Conservation (phyloP, 2,329 filamentous ascomycete genomes). For the Xylariaceae sp. region DNA sequence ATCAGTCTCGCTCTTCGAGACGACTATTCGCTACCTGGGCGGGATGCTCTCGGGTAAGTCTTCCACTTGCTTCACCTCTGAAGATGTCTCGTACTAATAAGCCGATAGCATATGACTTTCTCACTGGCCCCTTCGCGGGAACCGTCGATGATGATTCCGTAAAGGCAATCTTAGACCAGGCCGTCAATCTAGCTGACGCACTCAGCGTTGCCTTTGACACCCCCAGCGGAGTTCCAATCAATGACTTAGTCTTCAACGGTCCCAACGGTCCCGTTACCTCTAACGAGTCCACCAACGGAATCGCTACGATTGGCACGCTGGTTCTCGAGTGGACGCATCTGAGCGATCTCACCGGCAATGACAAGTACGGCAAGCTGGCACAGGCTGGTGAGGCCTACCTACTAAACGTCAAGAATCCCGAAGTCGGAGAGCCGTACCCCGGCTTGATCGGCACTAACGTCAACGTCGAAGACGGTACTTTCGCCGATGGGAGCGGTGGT, state of each 20-base stretch:
- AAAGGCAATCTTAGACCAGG: slow-evolving; percentile 68
- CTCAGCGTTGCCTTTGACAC: slow-evolving; percentile 82
- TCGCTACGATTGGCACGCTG: slow-evolving; percentile 79
- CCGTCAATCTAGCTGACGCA: slow-evolving; percentile 70
- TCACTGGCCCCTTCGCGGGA: slow-evolving; percentile 67
- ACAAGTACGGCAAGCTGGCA: slow-evolving; percentile 68
- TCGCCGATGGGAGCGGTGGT: slow-evolving; percentile 70
- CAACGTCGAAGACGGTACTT: slow-evolving; percentile 67
- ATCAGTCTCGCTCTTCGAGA: slow-evolving; percentile 81
- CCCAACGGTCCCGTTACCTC: slow-evolving; percentile 26
- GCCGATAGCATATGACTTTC: slow-evolving; percentile 67
- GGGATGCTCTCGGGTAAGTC: slow-evolving; percentile 73
- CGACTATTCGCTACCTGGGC: slow-evolving; percentile 85
- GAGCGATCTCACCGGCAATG: slow-evolving; percentile 74
- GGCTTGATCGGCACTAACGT: slow-evolving; percentile 76
- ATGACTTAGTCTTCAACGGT: slow-evolving; percentile 59
- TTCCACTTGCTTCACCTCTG: slow-evolving; percentile 1
- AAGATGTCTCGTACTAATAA: slow-evolving; percentile 22
- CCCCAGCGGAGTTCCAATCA: slow-evolving; percentile 74
- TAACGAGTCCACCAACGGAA: slow-evolving; percentile 62
- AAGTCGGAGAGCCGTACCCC: slow-evolving; percentile 72
- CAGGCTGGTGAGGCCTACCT: slow-evolving; percentile 74
- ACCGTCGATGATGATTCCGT: slow-evolving; percentile 57
- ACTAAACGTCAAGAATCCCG: slow-evolving; percentile 64
- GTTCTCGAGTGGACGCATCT: slow-evolving; percentile 85